Evolutionary conservation across 768 basidiomycete species (phyloP), one percentile per base, ranked within the genome.

Genomic region (Leucocoprinus sp.): DNA sequence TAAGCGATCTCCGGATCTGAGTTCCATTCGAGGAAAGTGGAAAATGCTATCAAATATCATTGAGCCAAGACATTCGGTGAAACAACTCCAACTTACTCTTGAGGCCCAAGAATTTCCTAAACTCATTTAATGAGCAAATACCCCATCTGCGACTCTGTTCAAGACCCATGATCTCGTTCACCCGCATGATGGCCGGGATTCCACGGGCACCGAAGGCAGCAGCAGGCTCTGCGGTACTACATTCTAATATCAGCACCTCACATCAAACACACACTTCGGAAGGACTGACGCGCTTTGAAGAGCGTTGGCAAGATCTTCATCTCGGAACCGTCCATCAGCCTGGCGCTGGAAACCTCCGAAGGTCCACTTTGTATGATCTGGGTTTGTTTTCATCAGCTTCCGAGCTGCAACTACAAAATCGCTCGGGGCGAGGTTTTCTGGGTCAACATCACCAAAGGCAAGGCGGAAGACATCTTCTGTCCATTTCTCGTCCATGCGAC

Each of bases 101-200:
- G 37, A 92, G 57, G 8, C 87, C 88, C 39, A 92, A 66, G 67
- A 78, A 91, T 70, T 72, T 80, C 45, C 88, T 69, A 64, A 92
- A 92, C 49, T 91, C 88, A 51, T 92, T 92, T 50, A 92, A 59
- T 1, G 83, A 80, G 57, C 88, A 91, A 15, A 82, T 79, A 37
- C 87, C 88, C 88, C 88, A 93, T 17, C 57, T 52, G 23, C 89
- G 74, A 56, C 76, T 83, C 47, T 82, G 71, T 54, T 84, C 78
- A 37, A 92, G 90, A 33, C 86, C 86, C 84, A 92, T 84, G 31
- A 90, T 69, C 58, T 93, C 90, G 50, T 89, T 75, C 19, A 89
- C 56, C 34, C 74, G 78, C 81, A 91, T 84, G 37, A 74, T 61
- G n/a, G 70, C 59, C 37, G 89, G 89, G 2, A 84, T 89, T 4